These are phyloP conservation scores for Candida quercuum DNA, from an alignment of 805 yeast species.

Conservation along the genomic window DNA sequence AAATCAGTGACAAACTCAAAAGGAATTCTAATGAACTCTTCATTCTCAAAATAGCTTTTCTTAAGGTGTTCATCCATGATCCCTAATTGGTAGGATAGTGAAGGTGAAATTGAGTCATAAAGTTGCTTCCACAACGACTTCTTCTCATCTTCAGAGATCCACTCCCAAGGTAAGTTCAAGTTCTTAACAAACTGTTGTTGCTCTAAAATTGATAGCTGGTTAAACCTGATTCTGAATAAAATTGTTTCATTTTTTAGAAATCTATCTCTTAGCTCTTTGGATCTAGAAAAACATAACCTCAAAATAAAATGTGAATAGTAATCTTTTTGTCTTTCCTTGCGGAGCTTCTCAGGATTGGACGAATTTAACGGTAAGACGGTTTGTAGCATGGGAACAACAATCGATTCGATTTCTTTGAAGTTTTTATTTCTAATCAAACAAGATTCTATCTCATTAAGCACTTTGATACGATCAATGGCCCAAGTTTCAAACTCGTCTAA, in stretches of 20 bases:
- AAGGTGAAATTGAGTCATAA: conserved; percentile 46
- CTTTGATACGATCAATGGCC: conserved; percentile 88
- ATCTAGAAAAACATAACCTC: conserved; percentile 84
- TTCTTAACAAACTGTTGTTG: conserved; percentile 64
- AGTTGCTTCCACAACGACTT: conserved; percentile 40
- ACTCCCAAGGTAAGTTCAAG: conserved; percentile 67
- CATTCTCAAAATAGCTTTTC: conserved; percentile 47
- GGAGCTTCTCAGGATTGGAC: conserved; percentile 27
- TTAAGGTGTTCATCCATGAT: conserved; percentile 39
- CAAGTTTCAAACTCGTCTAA: conserved; percentile 89
- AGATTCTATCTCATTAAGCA: conserved; percentile 80
- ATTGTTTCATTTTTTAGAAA: conserved; percentile 73
- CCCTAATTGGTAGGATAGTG: conserved; percentile 28
- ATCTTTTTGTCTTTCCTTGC: conserved; percentile 66
- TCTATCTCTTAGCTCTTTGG: conserved; percentile 74
- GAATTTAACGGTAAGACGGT: conserved; percentile 60
- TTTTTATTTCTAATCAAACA: conserved; percentile 59
- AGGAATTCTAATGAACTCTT: conserved; percentile 76
- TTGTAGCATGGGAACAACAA: conserved; percentile 60
- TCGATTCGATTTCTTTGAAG: conserved; percentile 57
- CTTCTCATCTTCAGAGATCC: conserved; percentile 61
- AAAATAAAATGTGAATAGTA: conserved; percentile 88
- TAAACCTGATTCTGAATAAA: conserved; percentile 70
- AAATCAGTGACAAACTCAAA: conserved; percentile 81
- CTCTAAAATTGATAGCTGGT: conserved; percentile 55